These are phyloP conservation scores for Grigorovia yakushimaensis DNA, from an alignment of 805 yeast genomes.

Conservation along the genomic window DNA sequence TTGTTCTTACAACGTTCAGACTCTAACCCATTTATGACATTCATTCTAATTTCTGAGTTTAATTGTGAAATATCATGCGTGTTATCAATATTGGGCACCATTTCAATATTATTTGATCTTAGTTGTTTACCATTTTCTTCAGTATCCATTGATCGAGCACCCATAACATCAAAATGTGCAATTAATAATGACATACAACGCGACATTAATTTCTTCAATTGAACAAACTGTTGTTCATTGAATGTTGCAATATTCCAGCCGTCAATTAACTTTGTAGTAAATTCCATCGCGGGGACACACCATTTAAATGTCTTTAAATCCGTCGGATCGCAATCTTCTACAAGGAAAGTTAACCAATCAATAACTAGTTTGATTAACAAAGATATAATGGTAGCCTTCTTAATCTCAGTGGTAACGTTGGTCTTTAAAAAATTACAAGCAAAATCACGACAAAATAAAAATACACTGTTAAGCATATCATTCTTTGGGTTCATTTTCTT, in stretches of 20 bases:
- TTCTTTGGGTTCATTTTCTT: constrained; percentile 65
- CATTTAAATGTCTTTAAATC: constrained; percentile 87
- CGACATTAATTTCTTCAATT: constrained; percentile 73
- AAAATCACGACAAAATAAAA: constrained; percentile 70
- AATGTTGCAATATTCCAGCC: constrained; percentile 82
- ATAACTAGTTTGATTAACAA: constrained; percentile 66
- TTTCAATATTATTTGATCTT: constrained; percentile 32
- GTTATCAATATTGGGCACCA: constrained; percentile 41
- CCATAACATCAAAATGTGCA: constrained; percentile 97
- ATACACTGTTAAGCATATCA: constrained; percentile 58
- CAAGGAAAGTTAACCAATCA: constrained; percentile 89
- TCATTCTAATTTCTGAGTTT: too few species aligned
- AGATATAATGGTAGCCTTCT: constrained; percentile 60
- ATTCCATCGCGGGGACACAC: constrained; percentile 93
- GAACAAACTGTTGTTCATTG: constrained; percentile 63
- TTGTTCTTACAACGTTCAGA: constrained; percentile 58
- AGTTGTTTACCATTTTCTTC: constrained; percentile 33
- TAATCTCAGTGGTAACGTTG: constrained; percentile 43
- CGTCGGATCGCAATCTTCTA: constrained; percentile 90
- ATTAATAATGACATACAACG: constrained; percentile 89
- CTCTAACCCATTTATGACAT: constrained; percentile 50
- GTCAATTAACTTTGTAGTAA: constrained; percentile 87
- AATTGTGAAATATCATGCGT: too few species aligned
- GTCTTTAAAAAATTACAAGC: constrained; percentile 62
- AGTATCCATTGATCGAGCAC: constrained; percentile 71